Evolutionary conservation across 2,329 filamentous ascomycete species (phyloP).

Genomic region (Pseudogymnoascus pannorum): DNA sequence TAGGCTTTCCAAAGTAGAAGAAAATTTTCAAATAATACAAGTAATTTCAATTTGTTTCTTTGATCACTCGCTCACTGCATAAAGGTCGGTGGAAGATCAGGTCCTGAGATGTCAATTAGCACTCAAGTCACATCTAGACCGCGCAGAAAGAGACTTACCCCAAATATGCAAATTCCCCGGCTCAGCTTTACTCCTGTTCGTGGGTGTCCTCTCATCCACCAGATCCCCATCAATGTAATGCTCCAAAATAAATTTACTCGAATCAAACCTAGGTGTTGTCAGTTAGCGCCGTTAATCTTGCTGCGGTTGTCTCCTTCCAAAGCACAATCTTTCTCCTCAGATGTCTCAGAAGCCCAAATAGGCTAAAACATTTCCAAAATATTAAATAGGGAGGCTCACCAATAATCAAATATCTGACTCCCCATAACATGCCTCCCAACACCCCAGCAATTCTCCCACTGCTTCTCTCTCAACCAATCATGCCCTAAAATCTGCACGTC

Average conservation of each 20-base stretch:
- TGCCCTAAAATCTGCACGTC: slow-evolving; percentile 65
- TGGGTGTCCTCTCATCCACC: slow-evolving; percentile 38
- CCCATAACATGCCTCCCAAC: slow-evolving; percentile 64
- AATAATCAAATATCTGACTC: slow-evolving; percentile 67
- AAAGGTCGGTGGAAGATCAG: slow-evolving; percentile 19
- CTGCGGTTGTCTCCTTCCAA: not conserved
- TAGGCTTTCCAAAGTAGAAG: not conserved
- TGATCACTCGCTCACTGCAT: slow-evolving; percentile 20
- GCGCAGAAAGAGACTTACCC: slow-evolving; percentile 20
- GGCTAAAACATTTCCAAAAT: not conserved
- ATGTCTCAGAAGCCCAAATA: not conserved
- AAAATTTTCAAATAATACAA: not conserved
- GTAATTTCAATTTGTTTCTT: slow-evolving; percentile 13
- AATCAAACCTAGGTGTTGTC: slow-evolving; percentile 37
- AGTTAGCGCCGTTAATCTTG: not conserved
- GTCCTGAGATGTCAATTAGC: slow-evolving; percentile 17
- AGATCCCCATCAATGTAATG: slow-evolving; percentile 66
- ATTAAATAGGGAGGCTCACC: slow-evolving; percentile 28
- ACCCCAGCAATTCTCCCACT: slow-evolving; percentile 61
- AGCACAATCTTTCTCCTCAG: not conserved
- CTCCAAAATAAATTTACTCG: slow-evolving; percentile 55
- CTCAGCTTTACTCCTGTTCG: slow-evolving; percentile 15
- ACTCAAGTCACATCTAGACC: not conserved
- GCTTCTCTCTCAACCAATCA: slow-evolving; percentile 56
- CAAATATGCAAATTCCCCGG: slow-evolving; percentile 22